A percentile compares a stretch with the other conserved stretches of the same genome.
phyloP scores from a whole-genome alignment of 768 basidiomycete species.

The Boletales sp. region DNA sequence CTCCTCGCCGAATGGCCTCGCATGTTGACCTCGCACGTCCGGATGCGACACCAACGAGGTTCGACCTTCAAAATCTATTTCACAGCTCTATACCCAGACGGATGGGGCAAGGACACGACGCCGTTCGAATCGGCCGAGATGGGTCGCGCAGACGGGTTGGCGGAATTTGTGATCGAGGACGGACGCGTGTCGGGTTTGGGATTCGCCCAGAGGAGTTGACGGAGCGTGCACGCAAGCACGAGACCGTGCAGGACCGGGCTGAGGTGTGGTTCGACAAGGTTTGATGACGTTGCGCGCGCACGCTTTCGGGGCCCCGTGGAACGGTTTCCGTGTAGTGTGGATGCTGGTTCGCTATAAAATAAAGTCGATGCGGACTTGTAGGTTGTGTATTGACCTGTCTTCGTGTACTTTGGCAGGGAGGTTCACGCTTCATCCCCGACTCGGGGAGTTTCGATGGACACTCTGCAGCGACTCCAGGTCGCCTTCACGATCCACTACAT shows the following conservation, averaged over 20 bases:
- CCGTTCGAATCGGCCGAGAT: constrained; percentile 32
- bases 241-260: constrained; percentile 21
- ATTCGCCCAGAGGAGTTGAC: constrained; percentile 13
- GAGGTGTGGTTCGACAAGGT: constrained; percentile 33
- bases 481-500: too few species aligned
- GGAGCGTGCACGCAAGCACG: constrained; percentile 18
- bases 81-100: constrained; percentile 33
- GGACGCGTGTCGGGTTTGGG: constrained; percentile 32
- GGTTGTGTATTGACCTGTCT: too few species aligned
- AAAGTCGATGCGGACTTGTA: too few species aligned
- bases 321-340: too few species aligned
- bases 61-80: constrained; percentile 18
- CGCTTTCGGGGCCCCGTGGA: too few species aligned
- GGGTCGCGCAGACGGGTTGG: background rate
- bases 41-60: constrained; percentile 20
- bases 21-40: constrained; percentile 37
- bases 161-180: constrained; percentile 24
- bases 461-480: too few species aligned
- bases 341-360: too few species aligned
- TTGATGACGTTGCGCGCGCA: background rate
- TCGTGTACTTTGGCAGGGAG: too few species aligned
- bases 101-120: constrained; percentile 35
- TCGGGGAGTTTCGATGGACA: too few species aligned
- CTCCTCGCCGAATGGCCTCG: constrained; percentile 34
- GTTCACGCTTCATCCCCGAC: too few species aligned